Percentiles rank a stretch among this genome's conserved stretches.
Evolutionary conservation across 2,329 filamentous ascomycete species (phyloP).

Genomic region (Chrysosporium keratinophilum): DNA sequence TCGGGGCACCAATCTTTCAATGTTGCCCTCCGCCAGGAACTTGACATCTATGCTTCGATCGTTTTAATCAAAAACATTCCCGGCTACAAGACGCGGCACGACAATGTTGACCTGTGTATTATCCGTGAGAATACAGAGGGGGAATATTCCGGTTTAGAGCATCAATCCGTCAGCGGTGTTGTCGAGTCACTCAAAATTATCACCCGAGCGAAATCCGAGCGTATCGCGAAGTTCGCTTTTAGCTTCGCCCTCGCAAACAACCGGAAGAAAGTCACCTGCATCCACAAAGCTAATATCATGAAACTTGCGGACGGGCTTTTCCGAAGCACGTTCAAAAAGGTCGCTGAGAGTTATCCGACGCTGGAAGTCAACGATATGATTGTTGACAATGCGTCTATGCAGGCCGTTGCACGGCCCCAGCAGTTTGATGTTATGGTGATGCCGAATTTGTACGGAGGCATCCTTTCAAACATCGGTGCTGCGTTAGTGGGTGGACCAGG

Average conservation of each 20-base stretch:
- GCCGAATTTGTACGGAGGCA: slow-evolving; percentile 98
- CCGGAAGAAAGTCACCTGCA: slow-evolving; percentile 98
- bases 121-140: slow-evolving; percentile 99
- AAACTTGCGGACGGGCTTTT: slow-evolving; percentile 98
- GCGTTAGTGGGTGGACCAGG: slow-evolving; percentile 93
- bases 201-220: slow-evolving; percentile 96
- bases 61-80: slow-evolving; percentile 99
- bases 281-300: slow-evolving; percentile 99
- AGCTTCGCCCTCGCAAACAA: slow-evolving; percentile 97
- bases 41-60: slow-evolving; percentile 98
- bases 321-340: slow-evolving; percentile 90
- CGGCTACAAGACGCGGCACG: slow-evolving; percentile 93
- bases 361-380: slow-evolving; percentile 99
- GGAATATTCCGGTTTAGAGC: slow-evolving; percentile 97
- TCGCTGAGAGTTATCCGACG: slow-evolving; percentile 89
- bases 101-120: slow-evolving; percentile 95
- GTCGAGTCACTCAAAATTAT: slow-evolving; percentile 99
- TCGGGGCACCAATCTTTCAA: slow-evolving; percentile 99
- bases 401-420: slow-evolving; percentile 89
- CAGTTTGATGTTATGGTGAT: slow-evolving; percentile 99
- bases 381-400: slow-evolving; percentile 99
- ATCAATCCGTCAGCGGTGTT: slow-evolving; percentile 91
- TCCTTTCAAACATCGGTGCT: slow-evolving; percentile 96
- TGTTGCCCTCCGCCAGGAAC: slow-evolving; percentile 95
- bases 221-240: slow-evolving; percentile 98